Percentiles rank a stretch among this genome's conserved stretches.
phyloP scores from a whole-genome alignment of 306 rosid genomes.

The Corylus americana region DNA sequence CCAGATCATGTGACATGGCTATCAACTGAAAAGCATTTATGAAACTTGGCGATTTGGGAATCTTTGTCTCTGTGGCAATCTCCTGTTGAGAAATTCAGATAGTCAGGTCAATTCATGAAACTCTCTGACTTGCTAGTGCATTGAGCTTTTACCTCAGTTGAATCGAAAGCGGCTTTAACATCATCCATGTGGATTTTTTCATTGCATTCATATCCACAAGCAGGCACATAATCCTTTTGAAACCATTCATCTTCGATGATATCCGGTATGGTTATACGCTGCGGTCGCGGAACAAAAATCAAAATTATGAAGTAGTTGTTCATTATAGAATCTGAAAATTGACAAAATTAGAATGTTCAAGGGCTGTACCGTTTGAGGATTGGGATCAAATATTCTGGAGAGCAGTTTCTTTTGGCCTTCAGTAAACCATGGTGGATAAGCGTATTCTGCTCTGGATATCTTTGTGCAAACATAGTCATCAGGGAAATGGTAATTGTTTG shows the following conservation, averaged over 20 bases:
- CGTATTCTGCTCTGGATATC: slow-evolving; percentile 68
- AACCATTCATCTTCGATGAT: slow-evolving; percentile 72
- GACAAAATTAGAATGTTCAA: background rate
- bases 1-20: slow-evolving; percentile 84
- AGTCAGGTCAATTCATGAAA: slow-evolving; percentile 9
- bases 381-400: slow-evolving; percentile 60
- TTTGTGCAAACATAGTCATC: slow-evolving; percentile 30
- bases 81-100: slow-evolving; percentile 44
- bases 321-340: slow-evolving; percentile 7
- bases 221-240: slow-evolving; percentile 58
- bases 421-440: slow-evolving; percentile 67
- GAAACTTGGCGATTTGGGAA: slow-evolving; percentile 64
- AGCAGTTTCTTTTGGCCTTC: slow-evolving; percentile 58
- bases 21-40: slow-evolving; percentile 82
- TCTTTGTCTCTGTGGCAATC: slow-evolving; percentile 31
- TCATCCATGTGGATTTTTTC: slow-evolving; percentile 44
- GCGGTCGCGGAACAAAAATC: slow-evolving; percentile 20
- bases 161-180: slow-evolving; percentile 50
- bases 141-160: slow-evolving; percentile 52
- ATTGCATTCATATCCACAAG: slow-evolving; percentile 40
- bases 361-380: slow-evolving; percentile 48
- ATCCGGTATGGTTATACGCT: slow-evolving; percentile 61
- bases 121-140: background rate
- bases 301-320: slow-evolving; percentile 1
- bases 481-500: slow-evolving; percentile 23